Percentiles rank a stretch among this genome's conserved stretches.
These are phyloP conservation scores for Botrytis tulipae DNA, from an alignment of 2,329 filamentous ascomycete genomes.

Conservation along the genomic window DNA sequence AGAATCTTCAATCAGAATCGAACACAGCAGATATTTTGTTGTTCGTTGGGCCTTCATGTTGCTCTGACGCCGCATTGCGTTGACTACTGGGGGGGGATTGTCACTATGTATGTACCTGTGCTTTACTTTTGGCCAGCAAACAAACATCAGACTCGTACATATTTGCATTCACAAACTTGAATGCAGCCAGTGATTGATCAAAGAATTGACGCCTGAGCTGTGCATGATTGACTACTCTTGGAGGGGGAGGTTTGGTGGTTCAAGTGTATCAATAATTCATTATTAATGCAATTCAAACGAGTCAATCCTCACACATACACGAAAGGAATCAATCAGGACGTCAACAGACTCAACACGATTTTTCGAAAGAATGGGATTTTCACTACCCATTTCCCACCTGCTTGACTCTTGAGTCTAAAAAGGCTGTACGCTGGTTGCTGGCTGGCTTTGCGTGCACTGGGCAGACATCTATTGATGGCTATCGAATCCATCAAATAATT, in stretches of 20 bases:
- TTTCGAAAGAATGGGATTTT: neutral
- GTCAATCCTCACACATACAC: neutral
- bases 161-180: conserved; percentile 6
- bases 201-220: conserved; percentile 1
- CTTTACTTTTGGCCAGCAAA: conserved; percentile 22
- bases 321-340: conserved; percentile 2
- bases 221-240: neutral
- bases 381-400: neutral
- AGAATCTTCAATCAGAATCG: conserved; percentile 22
- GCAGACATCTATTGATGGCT: conserved; percentile 9
- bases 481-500: conserved; percentile 7
- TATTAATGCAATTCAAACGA: conserved; percentile 18
- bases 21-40: conserved; percentile 22
- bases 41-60: conserved; percentile 23
- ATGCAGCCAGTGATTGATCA: conserved; percentile 12
- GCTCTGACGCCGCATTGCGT: conserved; percentile 23
- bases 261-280: neutral
- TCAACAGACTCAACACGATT: neutral
- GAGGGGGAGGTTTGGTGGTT: conserved; percentile 4
- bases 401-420: neutral
- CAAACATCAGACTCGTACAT: conserved; percentile 18
- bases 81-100: conserved; percentile 11
- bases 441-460: conserved; percentile 1
- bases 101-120: conserved; percentile 17
- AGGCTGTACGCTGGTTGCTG: neutral